phyloP scores from a whole-genome alignment of 805 yeast species.

The Millerago galiae region DNA sequence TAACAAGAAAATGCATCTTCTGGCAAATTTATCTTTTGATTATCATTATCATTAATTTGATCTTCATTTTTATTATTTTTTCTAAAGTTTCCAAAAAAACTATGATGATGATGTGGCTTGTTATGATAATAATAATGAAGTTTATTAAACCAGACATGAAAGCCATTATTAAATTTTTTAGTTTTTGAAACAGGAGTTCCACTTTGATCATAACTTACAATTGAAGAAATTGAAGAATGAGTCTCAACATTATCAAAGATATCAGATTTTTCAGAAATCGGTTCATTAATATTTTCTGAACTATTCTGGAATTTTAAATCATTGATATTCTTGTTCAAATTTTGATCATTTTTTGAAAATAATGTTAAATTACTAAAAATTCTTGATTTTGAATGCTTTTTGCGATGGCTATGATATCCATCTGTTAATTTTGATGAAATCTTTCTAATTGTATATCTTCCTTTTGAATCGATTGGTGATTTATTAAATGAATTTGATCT shows the following conservation, averaged over 20 bases:
- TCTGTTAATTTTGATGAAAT: constrained; percentile 4
- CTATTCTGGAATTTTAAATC: constrained; percentile 4
- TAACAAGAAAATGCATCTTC: constrained; percentile 14
- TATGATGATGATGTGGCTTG: neutral
- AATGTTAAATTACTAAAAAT: constrained; percentile 1
- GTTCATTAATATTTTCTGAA: constrained; percentile 1
- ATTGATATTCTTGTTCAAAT: neutral
- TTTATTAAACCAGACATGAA: constrained; percentile 8
- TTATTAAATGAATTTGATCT: constrained; percentile 1
- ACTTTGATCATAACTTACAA: constrained; percentile 6
- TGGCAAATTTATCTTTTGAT: constrained; percentile 1
- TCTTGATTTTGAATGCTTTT: neutral
- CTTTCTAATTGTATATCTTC: constrained; percentile 2
- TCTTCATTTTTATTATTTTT: neutral
- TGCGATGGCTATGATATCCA: neutral
- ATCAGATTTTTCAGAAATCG: constrained; percentile 1
- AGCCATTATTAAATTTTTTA: constrained; percentile 3
- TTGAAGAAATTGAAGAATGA: constrained; percentile 1
- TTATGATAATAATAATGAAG: constrained; percentile 4
- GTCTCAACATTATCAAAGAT: neutral
- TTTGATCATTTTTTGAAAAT: neutral
- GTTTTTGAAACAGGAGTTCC: constrained; percentile 9
- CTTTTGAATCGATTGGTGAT: neutral
- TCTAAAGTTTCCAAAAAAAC: too few species aligned
- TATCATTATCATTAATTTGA: neutral